Evolutionary conservation across 148 eudicot genomes (phyloP), one percentile per base, ranked within the genome.

Genomic region (Vaccinium darrowii): DNA sequence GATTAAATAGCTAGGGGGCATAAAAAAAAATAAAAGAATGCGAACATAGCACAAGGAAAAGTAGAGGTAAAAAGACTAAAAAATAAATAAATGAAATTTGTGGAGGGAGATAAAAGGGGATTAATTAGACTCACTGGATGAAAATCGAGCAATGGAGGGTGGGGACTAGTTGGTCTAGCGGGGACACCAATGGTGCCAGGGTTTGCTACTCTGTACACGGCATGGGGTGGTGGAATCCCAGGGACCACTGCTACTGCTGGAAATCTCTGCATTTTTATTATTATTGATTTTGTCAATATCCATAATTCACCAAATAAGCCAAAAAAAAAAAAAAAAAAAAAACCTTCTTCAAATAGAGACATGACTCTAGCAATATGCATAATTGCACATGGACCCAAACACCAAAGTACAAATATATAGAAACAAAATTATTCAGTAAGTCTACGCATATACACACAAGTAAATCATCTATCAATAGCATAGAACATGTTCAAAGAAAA

Each of bases 191-290:
- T 69, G 39, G 74, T 19, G 79, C 87, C 83, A 30, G 86, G 84
- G 39, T 91, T 88, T 79, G 84, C 69, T 84, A 84, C 69, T 84
- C 87, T 88, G 92, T 67, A 87, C 89, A 92, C 87, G 63, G 93
- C 85, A 21, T 89, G 86, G 18, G 90, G 91, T 9, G 96, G 94
- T 19, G 96, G 99, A 36, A 94, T 88, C 63, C 98, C 98, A 12
- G 93, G 91, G 54, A 97, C 92, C n/a, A 92, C 89, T 25, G 92
- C 86, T 60, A 87, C 78, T 52, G 90, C 80, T 7, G 89, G 81
- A 85, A 92, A 90, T 83, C 98, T 96, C 99, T 96, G 94, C 87
- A 72, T 0, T 49, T 69, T 47, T 79, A 23, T 10, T n/a, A 33
- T 10, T n/a, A 56, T 4, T 11, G 62, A 36, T 43, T n/a, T 73